Conservation (phyloP, 2,329 filamentous ascomycete genomes). For the Fusarium sp. region DNA sequence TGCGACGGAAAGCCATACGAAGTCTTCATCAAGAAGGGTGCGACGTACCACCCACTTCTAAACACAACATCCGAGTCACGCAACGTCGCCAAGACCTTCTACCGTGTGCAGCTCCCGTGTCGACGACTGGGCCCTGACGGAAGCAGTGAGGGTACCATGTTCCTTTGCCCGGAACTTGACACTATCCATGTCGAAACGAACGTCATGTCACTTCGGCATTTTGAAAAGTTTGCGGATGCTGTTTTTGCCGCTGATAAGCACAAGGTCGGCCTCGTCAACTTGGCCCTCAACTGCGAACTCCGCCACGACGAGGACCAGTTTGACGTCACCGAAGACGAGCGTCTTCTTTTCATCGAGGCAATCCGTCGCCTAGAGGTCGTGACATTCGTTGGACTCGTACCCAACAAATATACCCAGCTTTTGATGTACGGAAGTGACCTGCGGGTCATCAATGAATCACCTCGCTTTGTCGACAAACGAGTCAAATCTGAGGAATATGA, state of each 20-base stretch:
- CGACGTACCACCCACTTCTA: neutral
- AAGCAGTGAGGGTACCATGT: neutral
- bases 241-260: neutral
- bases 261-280: neutral
- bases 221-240: neutral
- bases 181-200: fast-evolving
- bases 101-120: neutral
- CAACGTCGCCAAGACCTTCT: neutral
- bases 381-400: neutral
- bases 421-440: neutral
- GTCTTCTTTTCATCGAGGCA: neutral
- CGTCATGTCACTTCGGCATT: neutral
- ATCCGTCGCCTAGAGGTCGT: neutral
- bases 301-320: neutral
- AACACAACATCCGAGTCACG: neutral
- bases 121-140: neutral
- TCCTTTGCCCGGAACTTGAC: neutral
- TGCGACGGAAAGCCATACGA: neutral
- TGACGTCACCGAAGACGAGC: neutral
- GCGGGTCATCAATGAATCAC: neutral
- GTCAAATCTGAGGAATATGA: neutral
- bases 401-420: neutral
- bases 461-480: too few species aligned
- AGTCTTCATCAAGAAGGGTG: neutral
- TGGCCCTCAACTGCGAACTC: neutral